Base-by-base conservation (phyloP, 169 alveolate species). In the Theileria parva region DNA sequence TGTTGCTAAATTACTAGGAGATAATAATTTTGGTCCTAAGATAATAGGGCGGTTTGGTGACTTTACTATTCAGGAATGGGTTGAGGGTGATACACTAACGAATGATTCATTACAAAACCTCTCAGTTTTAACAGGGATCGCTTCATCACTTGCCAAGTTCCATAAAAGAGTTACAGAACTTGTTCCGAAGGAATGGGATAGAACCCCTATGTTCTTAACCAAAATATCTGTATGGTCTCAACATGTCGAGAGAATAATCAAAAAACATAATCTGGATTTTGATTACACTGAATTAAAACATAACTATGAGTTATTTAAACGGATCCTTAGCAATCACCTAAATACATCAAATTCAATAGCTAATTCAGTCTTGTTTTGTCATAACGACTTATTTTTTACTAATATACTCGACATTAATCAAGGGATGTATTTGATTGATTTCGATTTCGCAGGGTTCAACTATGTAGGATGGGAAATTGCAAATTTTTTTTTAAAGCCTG, bases 41-140 rank as follows among this genome's bases (percentile, higher is more conserved):
- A 37, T 92, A 60, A 67, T 92, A 51, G 91, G 81, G 3, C 66
- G 81, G n/a, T 25, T 87, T 78, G 79, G 75, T 69, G 95, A 85
- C n/a, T 93, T 89, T 1, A 83, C 92, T 28, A 91, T 92, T 44
- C 93, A 92, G 64, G 95, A 87, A 75, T 92, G 92, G 86, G 61
- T 92, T 50, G 91, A 87, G 55, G 95, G 95, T 1, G 86, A 91
- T 30, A 91, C 92, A 7, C 25, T 92, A 60, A 32, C 37, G 37
- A 32, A 32, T 5, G 37, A 57, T 27, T 91, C 87, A 77, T 75
- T 92, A 60, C 84, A 91, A 44, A 83, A 90, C 19, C 64, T 87
- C 66, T 74, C 86, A 19, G 77, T 91, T 34, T 80, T 89, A 59
- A 73, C 81, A 27, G 85, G 90, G 8, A 70, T 92, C 23, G 95